phyloP scores from a whole-genome alignment of 352 stramenopile genomes.

The Phytophthora ohioensis region DNA sequence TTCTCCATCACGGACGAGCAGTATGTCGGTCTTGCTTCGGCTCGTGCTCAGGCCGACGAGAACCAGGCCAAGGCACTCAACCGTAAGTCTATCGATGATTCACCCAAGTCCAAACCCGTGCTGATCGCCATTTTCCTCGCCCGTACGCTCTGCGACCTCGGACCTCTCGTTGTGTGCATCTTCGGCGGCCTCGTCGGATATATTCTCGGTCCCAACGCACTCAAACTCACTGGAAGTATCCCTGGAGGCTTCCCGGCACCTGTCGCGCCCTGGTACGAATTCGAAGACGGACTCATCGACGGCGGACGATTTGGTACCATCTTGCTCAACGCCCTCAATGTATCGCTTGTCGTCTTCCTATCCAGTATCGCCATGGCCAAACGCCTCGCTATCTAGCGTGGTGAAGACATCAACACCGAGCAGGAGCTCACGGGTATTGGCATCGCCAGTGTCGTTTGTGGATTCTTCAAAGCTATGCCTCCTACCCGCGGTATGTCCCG shows the following conservation, averaged over 20 bases:
- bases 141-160: conserved; percentile 60
- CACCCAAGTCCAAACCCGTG: conserved; percentile 20
- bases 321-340: background rate
- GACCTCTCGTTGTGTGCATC: conserved; percentile 5
- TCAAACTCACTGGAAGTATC: background rate
- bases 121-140: conserved; percentile 43
- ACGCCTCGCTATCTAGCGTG: background rate
- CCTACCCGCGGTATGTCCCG: background rate
- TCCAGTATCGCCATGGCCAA: conserved; percentile 1
- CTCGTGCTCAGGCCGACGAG: conserved; percentile 10
- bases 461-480: background rate
- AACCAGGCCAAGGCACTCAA: conserved; percentile 10
- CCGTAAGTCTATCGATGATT: conserved; percentile 25
- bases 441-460: background rate
- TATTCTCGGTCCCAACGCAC: background rate
- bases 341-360: background rate
- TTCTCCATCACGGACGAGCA: conserved; percentile 59
- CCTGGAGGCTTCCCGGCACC: background rate
- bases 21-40: conserved; percentile 30
- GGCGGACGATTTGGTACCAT: background rate
- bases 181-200: background rate
- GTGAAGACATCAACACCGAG: background rate
- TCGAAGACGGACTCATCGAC: conserved; percentile 1
- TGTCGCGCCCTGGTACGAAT: background rate
- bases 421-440: background rate